Conservation (phyloP, 2,329 filamentous ascomycete genomes). For the Purpureocillium takamizusanense region DNA sequence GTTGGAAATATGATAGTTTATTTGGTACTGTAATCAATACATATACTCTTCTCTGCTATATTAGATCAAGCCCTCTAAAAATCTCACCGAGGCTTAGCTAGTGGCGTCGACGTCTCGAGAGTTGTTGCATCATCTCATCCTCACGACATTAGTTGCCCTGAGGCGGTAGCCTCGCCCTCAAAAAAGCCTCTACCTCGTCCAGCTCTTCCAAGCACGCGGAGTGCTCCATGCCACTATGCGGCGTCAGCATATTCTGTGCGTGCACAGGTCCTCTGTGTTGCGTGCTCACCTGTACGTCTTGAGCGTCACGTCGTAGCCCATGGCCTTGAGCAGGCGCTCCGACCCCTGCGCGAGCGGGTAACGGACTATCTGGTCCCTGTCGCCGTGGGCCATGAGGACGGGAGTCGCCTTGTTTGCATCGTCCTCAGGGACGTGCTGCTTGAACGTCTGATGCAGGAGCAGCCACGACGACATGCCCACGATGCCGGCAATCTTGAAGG, state of each 20-base stretch:
- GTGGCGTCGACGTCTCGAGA: no score
- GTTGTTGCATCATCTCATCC: no score
- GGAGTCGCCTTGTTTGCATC: slow-evolving; percentile 59
- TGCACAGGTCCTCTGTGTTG: background rate
- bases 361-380: slow-evolving; percentile 63
- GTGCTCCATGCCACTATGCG: slow-evolving; percentile 57
- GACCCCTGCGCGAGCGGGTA: slow-evolving; percentile 61
- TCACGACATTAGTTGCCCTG: slow-evolving; percentile 4
- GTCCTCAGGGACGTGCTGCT: slow-evolving; percentile 23
- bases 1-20: no score
- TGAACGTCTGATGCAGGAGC: slow-evolving; percentile 45
- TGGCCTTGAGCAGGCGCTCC: slow-evolving; percentile 53
- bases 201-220: slow-evolving; percentile 71
- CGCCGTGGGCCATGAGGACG: slow-evolving; percentile 86
- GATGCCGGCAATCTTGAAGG: slow-evolving; percentile 69
- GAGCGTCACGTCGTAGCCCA: slow-evolving; percentile 67
- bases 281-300: slow-evolving; percentile 68
- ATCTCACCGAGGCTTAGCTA: no score
- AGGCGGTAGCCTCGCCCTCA: slow-evolving; percentile 36
- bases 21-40: no score
- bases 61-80: no score
- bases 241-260: slow-evolving; percentile 2
- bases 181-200: slow-evolving; percentile 63
- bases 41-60: no score
- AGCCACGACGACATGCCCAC: slow-evolving; percentile 77